Conservation (phyloP, 1,284 basidiomycete genomes). For the Pascua guehoae region DNA sequence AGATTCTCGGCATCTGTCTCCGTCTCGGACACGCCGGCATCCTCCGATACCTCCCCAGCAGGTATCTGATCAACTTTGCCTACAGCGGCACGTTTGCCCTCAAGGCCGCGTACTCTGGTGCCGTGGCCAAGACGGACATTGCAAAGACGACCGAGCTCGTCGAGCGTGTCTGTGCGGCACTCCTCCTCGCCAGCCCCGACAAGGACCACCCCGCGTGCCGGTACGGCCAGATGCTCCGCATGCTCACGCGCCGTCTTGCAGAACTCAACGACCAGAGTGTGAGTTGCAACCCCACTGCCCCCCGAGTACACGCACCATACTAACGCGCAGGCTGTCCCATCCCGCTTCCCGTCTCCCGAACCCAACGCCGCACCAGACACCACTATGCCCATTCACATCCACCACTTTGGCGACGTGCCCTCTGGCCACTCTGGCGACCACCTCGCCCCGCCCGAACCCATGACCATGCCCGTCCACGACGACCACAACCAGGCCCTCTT, state of each 20-base stretch:
- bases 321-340: constrained; percentile 37
- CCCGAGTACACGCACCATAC: too few relatives aligned
- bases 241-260: constrained; percentile 39
- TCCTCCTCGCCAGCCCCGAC: constrained; percentile 37
- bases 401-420: neutral
- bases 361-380: constrained; percentile 10
- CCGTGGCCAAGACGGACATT: constrained; percentile 30
- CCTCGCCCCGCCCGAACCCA: neutral
- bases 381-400: neutral
- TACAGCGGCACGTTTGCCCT: constrained; percentile 45
- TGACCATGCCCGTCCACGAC: neutral
- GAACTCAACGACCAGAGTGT: constrained; percentile 41
- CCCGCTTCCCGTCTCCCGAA: constrained; percentile 40
- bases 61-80: constrained; percentile 46
- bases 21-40: constrained; percentile 41
- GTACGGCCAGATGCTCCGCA: constrained; percentile 45
- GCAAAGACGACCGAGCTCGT: constrained; percentile 39
- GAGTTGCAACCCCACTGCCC: constrained; percentile 15
- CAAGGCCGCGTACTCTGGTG: constrained; percentile 43
- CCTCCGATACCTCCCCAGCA: constrained; percentile 41
- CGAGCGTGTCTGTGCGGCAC: constrained; percentile 35
- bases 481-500: constrained; percentile 6
- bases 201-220: constrained; percentile 44
- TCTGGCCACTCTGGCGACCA: neutral
- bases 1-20: constrained; percentile 45